Percentiles rank a stretch among this genome's conserved stretches.
phyloP scores from a whole-genome alignment of 169 alveolate species.

The Eimeria maxima region DNA sequence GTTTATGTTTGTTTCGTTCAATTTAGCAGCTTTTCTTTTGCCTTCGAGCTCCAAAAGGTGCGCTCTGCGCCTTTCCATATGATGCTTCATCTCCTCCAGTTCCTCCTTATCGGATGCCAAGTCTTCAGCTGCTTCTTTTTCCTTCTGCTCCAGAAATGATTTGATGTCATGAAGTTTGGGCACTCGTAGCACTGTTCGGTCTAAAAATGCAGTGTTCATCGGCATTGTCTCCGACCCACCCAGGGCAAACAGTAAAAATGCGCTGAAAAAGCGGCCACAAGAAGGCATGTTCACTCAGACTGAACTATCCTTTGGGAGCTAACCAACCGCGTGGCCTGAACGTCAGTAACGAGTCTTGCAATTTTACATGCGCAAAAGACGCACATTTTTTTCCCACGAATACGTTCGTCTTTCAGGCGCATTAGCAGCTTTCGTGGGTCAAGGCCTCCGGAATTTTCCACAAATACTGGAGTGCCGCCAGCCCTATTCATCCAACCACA shows the following conservation, averaged over 20 bases:
- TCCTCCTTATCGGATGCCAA: not conserved
- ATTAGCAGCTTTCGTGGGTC: conserved; percentile 49
- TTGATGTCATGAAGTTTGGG: conserved; percentile 70
- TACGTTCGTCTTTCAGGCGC: conserved; percentile 26
- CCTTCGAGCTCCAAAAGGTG: conserved; percentile 34
- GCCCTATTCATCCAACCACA: not conserved
- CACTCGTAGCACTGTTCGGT: conserved; percentile 75
- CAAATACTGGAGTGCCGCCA: conserved; percentile 64
- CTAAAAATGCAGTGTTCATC: conserved; percentile 62
- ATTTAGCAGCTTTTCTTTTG: not conserved
- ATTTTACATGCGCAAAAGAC: not conserved
- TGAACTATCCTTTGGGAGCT: not conserved
- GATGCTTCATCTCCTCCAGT: not conserved
- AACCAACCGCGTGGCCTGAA: not conserved
- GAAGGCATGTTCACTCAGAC: not conserved
- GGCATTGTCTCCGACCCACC: conserved; percentile 60
- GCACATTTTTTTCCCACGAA: conserved; percentile 39
- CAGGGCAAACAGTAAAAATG: conserved; percentile 60
- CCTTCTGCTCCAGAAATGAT: conserved; percentile 28
- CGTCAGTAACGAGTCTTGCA: not conserved
- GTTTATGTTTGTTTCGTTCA: not conserved
- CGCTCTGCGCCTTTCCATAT: conserved; percentile 33
- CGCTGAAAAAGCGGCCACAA: conserved; percentile 26
- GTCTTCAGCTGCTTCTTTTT: conserved; percentile 41
- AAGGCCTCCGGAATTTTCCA: conserved; percentile 59